Evolutionary conservation across 805 yeast genomes (phyloP).

Genomic region (Kazachstania martiniae): DNA sequence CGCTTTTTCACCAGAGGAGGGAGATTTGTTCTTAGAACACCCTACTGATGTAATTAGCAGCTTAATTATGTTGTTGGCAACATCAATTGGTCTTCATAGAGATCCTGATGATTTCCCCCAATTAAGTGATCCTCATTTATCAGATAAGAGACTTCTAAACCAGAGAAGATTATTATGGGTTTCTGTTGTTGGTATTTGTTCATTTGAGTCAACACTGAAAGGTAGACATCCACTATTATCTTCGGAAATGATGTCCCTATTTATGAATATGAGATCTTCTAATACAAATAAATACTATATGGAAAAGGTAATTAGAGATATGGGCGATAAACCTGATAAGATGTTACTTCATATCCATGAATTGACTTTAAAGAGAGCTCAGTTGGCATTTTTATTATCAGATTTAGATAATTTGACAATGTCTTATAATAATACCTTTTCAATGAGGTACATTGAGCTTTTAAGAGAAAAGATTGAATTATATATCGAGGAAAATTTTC

Average conservation of each 20-base stretch:
- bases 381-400: slow-evolving; percentile 15
- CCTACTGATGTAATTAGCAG: slow-evolving; percentile 27
- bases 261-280: slow-evolving; percentile 13
- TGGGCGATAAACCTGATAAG: slow-evolving; percentile 7
- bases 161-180: slow-evolving; percentile 26
- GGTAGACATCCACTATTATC: slow-evolving; percentile 21
- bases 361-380: slow-evolving; percentile 16
- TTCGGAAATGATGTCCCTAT: slow-evolving; percentile 9
- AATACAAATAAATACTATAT: slow-evolving; percentile 11
- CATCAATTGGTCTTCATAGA: slow-evolving; percentile 45
- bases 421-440: slow-evolving; percentile 14
- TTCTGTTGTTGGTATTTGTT: slow-evolving; percentile 15
- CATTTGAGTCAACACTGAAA: slow-evolving; percentile 22
- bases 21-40: slow-evolving; percentile 25
- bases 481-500: slow-evolving; percentile 14
- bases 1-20: slow-evolving; percentile 27
- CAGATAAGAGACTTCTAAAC: slow-evolving; percentile 16
- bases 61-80: slow-evolving; percentile 20
- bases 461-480: slow-evolving; percentile 13
- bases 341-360: slow-evolving; percentile 14
- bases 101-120: slow-evolving; percentile 49
- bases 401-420: slow-evolving; percentile 21
- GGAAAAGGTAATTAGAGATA: slow-evolving; percentile 14
- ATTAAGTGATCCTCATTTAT: slow-evolving; percentile 21
- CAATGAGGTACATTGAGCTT: slow-evolving; percentile 12